Evolutionary conservation across 2,329 filamentous ascomycete species (phyloP).

Genomic region (Paecilomyces dactylethromorphus): DNA sequence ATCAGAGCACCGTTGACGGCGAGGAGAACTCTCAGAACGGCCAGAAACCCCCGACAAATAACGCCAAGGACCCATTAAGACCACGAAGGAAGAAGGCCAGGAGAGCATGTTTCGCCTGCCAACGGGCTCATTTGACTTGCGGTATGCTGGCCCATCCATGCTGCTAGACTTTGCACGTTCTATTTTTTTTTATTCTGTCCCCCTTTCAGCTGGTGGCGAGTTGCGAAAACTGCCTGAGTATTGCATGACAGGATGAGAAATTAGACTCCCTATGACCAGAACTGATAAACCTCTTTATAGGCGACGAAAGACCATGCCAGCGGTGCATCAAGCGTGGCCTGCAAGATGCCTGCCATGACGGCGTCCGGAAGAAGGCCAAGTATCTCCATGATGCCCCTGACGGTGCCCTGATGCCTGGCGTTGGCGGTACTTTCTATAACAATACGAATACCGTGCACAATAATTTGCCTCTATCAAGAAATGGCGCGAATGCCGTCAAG

Average conservation of each 20-base stretch:
- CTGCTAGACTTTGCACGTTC: neutral
- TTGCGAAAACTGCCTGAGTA: conserved; percentile 1
- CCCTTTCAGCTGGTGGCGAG: neutral
- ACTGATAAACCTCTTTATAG: conserved; percentile 45
- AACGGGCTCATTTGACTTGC: conserved; percentile 94
- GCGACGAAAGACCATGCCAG: conserved; percentile 89
- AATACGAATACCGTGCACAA: conserved; percentile 35
- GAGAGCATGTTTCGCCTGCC: conserved; percentile 92
- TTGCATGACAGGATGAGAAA: conserved; percentile 6
- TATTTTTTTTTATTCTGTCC: conserved; percentile 2
- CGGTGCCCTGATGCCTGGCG: conserved; percentile 80
- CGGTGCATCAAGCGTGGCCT: conserved; percentile 91
- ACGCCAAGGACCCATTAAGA: conserved; percentile 80
- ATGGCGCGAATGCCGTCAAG: conserved; percentile 22
- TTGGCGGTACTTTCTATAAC: conserved; percentile 60
- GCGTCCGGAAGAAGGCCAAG: conserved; percentile 96
- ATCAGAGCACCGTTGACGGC: conserved; percentile 35
- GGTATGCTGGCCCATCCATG: conserved; percentile 58
- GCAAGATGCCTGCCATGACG: conserved; percentile 87
- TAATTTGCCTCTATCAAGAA: conserved; percentile 25
- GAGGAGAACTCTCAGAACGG: conserved; percentile 45
- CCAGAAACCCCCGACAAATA: conserved; percentile 48
- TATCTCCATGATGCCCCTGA: conserved; percentile 95
- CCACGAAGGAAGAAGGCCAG: conserved; percentile 93
- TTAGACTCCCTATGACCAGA: conserved; percentile 3